Base-by-base conservation (phyloP, 2,329 filamentous ascomycete genomes). In the Malbranchea zuffiana region DNA sequence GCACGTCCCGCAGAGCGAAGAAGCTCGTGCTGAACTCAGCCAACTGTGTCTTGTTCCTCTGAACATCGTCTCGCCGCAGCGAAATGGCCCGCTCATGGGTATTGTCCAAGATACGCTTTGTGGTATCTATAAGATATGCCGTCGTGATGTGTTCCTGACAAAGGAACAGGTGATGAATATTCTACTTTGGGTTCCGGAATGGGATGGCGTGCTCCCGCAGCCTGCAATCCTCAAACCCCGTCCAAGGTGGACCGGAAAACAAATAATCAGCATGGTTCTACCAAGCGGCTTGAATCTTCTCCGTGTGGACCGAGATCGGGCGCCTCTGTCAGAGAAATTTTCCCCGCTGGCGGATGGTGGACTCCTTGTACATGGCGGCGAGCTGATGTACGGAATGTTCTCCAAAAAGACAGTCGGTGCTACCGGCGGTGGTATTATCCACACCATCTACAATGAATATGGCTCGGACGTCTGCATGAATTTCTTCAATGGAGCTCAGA, bases 71-170 rank as follows among this genome's bases (percentile, higher is more conserved):
- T 98, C 92, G 2, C 90, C 90, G 3, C 90, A 98, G 62, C 80
- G 87, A 55, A 98, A 98, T 62, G 82, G 84, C 40, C 92, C 90
- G 31, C 72, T 98, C 39, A 99, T 99, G 92, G 92, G 92, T 76
- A 96, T 98, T 49, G 90, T 98, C 15, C 90, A 99, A 60, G 90
- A 99, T 61, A 94, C 88, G 16, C 72, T 99, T 41, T 90, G 87
- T 48, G 90, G 92, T 63, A 80, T 86, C 28, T 98, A 95, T 75
- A 98, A 98, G 68, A 78, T 99, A 49, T 94, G 82, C 52, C 82
- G 86, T 50, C 79, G 87, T 56, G 90, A 98, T 59, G 78, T 84
- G 19, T 95, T 98, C 64, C 65, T 98, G 41, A 81, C 76, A 40
- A 87, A 88, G 58, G 82, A 94, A 49, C 72, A 87, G 56, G 82